Conservation (phyloP, 495 filamentous ascomycete genomes). For the Neurospora sp. region DNA sequence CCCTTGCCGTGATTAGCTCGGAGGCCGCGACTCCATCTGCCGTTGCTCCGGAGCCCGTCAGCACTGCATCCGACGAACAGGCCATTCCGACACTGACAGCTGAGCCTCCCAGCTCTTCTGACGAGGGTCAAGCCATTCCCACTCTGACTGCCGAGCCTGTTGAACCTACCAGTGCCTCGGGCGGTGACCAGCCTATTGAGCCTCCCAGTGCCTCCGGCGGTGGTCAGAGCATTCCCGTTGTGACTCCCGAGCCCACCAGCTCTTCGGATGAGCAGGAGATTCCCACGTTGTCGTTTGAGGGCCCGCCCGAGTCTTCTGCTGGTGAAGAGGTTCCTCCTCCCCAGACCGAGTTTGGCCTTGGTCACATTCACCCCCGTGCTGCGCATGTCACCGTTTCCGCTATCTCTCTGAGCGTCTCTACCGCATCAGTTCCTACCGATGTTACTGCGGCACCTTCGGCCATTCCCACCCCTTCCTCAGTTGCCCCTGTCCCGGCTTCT, state of each 20-base stretch:
- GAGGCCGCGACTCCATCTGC: background rate
- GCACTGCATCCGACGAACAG: background rate
- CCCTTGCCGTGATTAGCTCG: background rate
- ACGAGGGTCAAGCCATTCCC: background rate
- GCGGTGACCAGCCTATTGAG: background rate
- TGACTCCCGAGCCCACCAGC: background rate
- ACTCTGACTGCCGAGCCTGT: background rate
- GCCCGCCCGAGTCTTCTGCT: background rate
- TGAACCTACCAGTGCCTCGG: background rate
- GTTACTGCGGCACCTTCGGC: background rate
- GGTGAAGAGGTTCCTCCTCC: constrained; percentile 5
- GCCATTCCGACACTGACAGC: background rate
- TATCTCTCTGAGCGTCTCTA: background rate
- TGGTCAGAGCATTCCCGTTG: background rate
- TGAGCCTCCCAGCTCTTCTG: background rate
- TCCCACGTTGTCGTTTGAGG: background rate
- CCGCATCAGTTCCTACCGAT: background rate
- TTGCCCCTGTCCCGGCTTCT: background rate
- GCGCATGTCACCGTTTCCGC: background rate
- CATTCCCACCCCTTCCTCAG: background rate
- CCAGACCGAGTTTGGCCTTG: constrained; percentile 11
- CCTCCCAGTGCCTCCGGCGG: background rate
- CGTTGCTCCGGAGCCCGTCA: background rate
- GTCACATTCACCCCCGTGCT: background rate
- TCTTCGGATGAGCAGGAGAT: background rate